Conservation (phyloP, 352 stramenopile species). For the Globisporangium viniferum region DNA sequence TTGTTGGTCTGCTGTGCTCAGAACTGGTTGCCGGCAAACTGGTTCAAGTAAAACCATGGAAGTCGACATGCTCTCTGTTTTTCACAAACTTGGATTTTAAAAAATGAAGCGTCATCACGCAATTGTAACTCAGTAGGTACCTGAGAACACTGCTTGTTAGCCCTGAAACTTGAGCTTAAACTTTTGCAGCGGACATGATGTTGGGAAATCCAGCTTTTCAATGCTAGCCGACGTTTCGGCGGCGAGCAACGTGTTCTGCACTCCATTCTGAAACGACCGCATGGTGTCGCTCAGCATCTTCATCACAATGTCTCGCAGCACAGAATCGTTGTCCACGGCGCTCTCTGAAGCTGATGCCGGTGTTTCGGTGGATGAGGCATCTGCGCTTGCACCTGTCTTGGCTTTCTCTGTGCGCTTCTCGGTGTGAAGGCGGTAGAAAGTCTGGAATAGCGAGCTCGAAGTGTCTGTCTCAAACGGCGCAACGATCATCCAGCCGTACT, state of each 20-base stretch:
- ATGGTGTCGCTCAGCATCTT: slow-evolving; percentile 14
- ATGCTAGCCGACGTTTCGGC: background rate
- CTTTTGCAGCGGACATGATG: slow-evolving; percentile 5
- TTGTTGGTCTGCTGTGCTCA: too few species aligned
- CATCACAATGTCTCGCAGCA: slow-evolving; percentile 1
- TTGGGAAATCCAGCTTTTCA: background rate
- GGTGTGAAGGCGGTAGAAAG: slow-evolving; percentile 13
- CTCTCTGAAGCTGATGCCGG: background rate
- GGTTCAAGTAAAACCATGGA: background rate
- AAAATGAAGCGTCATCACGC: background rate
- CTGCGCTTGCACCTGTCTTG: background rate
- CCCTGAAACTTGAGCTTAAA: background rate
- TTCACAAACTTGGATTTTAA: background rate
- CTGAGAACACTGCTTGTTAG: background rate
- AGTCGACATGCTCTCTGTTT: background rate
- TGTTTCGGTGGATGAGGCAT: background rate
- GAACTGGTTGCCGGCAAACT: too few species aligned
- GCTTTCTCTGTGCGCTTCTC: slow-evolving; percentile 1
- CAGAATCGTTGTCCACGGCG: background rate
- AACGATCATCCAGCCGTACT: slow-evolving; percentile 16
- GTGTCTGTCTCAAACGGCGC: background rate
- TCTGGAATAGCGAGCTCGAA: slow-evolving; percentile 3
- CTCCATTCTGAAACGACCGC: slow-evolving; percentile 3
- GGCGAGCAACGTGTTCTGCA: slow-evolving; percentile 6
- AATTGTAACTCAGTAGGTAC: background rate